phyloP scores from a whole-genome alignment of 2,329 filamentous ascomycete genomes.

The Akanthomyces muscarius region DNA sequence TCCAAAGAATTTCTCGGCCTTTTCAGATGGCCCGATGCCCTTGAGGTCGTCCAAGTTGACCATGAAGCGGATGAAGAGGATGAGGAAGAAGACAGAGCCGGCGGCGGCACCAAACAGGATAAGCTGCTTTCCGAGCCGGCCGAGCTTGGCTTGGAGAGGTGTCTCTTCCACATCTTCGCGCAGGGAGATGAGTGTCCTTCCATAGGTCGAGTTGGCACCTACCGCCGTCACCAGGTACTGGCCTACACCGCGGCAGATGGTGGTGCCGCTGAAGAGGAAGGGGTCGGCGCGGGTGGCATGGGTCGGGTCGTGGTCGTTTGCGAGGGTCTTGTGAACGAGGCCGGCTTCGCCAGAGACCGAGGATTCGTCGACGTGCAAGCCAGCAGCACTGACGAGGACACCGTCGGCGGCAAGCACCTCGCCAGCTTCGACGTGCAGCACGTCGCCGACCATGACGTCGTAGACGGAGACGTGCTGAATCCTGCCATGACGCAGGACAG shows the following conservation, averaged over 20 bases:
- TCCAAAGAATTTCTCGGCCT: conserved; percentile 54
- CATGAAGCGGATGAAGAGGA: conserved; percentile 40
- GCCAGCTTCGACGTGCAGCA: conserved; percentile 69
- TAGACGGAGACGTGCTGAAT: conserved; percentile 66
- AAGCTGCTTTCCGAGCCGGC: conserved; percentile 73
- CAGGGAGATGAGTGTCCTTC: conserved; percentile 74
- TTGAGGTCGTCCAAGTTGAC: conserved; percentile 26
- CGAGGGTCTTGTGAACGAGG: conserved; percentile 59
- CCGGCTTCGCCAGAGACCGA: conserved; percentile 63
- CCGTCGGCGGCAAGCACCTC: conserved; percentile 70
- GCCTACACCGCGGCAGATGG: conserved; percentile 71
- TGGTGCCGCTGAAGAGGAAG: conserved; percentile 76
- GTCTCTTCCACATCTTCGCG: conserved; percentile 74
- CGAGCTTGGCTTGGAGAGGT: conserved; percentile 72
- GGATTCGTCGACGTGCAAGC: conserved; percentile 62
- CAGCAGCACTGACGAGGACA: conserved; percentile 62
- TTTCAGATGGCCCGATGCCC: conserved; percentile 42
- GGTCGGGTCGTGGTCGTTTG: conserved; percentile 56
- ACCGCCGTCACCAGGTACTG: conserved; percentile 72
- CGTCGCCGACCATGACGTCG: conserved; percentile 69
- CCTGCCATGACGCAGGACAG: conserved; percentile 70
- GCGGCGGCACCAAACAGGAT: conserved; percentile 38
- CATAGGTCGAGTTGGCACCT: conserved; percentile 69
- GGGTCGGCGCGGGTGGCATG: conserved; percentile 58
- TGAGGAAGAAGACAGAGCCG: conserved; percentile 39